Evolutionary conservation across 768 basidiomycete species (phyloP).

Genomic region (Polyporus arcularius): DNA sequence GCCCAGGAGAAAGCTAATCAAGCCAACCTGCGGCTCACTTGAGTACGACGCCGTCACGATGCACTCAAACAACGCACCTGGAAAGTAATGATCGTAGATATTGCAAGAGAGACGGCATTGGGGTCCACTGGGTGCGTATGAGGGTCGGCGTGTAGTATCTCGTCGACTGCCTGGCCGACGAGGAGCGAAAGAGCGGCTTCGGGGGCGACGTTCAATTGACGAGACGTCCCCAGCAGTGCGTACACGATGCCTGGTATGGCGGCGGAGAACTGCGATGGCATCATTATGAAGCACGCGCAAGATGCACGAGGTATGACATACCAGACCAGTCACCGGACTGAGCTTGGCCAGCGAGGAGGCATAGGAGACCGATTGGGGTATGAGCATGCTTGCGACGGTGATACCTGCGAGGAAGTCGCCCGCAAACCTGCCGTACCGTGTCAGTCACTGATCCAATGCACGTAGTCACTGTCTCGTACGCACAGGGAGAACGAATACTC

Average conservation of each 20-base stretch:
- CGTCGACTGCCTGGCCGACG: constrained; percentile 82
- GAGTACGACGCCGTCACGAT: neutral
- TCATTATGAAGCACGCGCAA: neutral
- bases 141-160: constrained; percentile 48
- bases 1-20: constrained; percentile 84
- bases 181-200: constrained; percentile 88
- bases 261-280: constrained; percentile 64
- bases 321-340: constrained; percentile 83
- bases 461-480: neutral
- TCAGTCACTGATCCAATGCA: neutral
- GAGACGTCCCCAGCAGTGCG: constrained; percentile 84
- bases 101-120: constrained; percentile 60
- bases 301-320: constrained; percentile 36
- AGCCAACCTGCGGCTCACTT: constrained; percentile 55
- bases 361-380: constrained; percentile 90
- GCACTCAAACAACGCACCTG: constrained; percentile 51
- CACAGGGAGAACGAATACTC: constrained; percentile 69
- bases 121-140: constrained; percentile 36
- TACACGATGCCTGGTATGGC: constrained; percentile 88
- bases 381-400: constrained; percentile 82
- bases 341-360: constrained; percentile 86
- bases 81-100: constrained; percentile 81
- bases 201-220: constrained; percentile 81
- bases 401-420: constrained; percentile 84
- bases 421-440: constrained; percentile 42